phyloP scores from a whole-genome alignment of 306 rosid species.

The Vicia faba region DNA sequence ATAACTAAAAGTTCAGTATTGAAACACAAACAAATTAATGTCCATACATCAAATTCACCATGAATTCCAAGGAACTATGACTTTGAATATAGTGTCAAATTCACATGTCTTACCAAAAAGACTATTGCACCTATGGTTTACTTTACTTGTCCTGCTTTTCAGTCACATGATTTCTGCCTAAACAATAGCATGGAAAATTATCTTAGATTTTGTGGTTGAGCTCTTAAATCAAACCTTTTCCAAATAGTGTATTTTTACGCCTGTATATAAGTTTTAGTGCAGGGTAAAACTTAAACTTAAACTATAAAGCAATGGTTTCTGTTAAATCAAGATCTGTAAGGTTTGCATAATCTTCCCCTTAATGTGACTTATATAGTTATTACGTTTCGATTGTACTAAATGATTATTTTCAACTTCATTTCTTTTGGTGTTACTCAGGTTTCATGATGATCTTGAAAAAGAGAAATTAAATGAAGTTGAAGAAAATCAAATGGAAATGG shows the following conservation, averaged over 20 bases:
- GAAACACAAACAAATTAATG: neutral
- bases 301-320: conserved; percentile 41
- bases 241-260: conserved; percentile 6
- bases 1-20: too few relatives aligned
- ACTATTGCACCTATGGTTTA: conserved; percentile 6
- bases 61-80: conserved; percentile 39
- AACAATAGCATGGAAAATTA: conserved; percentile 6
- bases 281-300: conserved; percentile 34
- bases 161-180: conserved; percentile 51
- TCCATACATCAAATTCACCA: conserved; percentile 28
- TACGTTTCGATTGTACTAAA: conserved; percentile 3
- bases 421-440: conserved; percentile 46
- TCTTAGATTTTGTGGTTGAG: conserved; percentile 39
- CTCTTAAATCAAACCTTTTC: conserved; percentile 22
- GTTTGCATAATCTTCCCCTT: conserved; percentile 38
- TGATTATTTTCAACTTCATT: conserved; percentile 14
- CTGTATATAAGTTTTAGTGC: conserved; percentile 28
- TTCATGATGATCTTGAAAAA: conserved; percentile 48
- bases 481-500: conserved; percentile 25
- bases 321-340: conserved; percentile 53
- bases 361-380: conserved; percentile 22
- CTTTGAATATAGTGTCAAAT: conserved; percentile 35
- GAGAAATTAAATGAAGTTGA: conserved; percentile 34
- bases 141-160: conserved; percentile 33
- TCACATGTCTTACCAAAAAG: conserved; percentile 48